Evolutionary conservation across 176 grass and related monocot genomes (phyloP).

Genomic region (Cymbopogon citratus): DNA sequence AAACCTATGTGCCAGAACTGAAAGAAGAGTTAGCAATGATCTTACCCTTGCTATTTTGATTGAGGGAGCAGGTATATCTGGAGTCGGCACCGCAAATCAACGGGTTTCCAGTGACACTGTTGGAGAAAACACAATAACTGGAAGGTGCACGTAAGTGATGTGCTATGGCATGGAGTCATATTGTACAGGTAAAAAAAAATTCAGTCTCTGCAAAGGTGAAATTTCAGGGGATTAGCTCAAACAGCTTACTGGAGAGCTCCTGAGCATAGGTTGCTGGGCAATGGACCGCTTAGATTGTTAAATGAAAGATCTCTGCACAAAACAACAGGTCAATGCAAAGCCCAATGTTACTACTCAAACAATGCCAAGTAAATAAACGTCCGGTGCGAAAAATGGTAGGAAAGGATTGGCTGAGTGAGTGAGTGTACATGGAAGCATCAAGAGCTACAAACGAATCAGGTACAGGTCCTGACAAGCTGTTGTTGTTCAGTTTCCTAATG

Average conservation of each 20-base stretch:
- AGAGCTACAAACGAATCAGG: not conserved
- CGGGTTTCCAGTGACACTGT: not conserved
- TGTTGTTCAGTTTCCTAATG: not conserved
- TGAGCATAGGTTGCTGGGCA: not conserved
- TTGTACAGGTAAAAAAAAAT: not conserved
- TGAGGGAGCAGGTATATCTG: not conserved
- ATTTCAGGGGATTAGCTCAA: not conserved
- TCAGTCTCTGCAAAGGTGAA: not conserved
- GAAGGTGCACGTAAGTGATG: not conserved
- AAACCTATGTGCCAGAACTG: not conserved
- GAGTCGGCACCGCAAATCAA: not conserved
- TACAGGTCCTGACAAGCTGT: not conserved
- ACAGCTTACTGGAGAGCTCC: not conserved
- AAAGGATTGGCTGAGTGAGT: not conserved
- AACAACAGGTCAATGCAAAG: not conserved
- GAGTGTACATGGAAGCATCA: not conserved
- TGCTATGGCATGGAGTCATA: not conserved
- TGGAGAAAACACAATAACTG: not conserved
- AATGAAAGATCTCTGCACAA: not conserved
- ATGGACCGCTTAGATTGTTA: not conserved
- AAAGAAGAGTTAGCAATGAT: not conserved
- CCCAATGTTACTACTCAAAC: no score
- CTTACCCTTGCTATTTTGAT: not conserved
- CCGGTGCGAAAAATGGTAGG: not conserved
- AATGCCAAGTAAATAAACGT: not conserved